These are phyloP conservation scores for Colletotrichum lini DNA, from an alignment of 2,329 filamentous ascomycete genomes.

Conservation along the genomic window DNA sequence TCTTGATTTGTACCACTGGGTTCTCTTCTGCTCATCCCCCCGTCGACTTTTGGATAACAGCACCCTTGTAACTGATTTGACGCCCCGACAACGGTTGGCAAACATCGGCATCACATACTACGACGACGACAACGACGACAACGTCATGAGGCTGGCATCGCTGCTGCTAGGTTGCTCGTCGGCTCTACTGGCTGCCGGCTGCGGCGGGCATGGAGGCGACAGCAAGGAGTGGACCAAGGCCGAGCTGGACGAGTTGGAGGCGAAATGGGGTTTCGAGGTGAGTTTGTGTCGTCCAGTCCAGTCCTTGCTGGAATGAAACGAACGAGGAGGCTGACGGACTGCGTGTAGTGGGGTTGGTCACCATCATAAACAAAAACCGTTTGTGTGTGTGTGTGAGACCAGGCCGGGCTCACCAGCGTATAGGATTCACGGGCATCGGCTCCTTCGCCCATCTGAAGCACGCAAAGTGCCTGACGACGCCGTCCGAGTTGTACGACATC, in stretches of 20 bases:
- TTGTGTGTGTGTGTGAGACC: neutral
- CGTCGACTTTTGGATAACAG: neutral
- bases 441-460: constrained; percentile 81
- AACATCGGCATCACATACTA: too few relatives aligned
- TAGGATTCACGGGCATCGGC: constrained; percentile 78
- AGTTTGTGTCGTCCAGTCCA: constrained; percentile 6
- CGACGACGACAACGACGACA: neutral
- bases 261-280: constrained; percentile 72
- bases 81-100: too few relatives aligned
- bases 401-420: constrained; percentile 61
- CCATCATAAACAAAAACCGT: neutral
- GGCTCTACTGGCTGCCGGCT: constrained; percentile 49
- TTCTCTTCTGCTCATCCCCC: neutral
- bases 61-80: neutral
- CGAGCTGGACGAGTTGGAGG: constrained; percentile 66
- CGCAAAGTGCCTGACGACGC: constrained; percentile 78
- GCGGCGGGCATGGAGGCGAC: constrained; percentile 52
- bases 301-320: neutral
- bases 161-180: constrained; percentile 39
- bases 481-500: constrained; percentile 76
- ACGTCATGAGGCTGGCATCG: constrained; percentile 37
- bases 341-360: constrained; percentile 39
- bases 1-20: neutral
- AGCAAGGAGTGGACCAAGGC: constrained; percentile 64
- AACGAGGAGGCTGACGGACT: constrained; percentile 8